Percentiles rank a stretch among this genome's conserved stretches.
Conservation (phyloP, 352 stramenopile species). For the Elongisporangium anandrum region DNA sequence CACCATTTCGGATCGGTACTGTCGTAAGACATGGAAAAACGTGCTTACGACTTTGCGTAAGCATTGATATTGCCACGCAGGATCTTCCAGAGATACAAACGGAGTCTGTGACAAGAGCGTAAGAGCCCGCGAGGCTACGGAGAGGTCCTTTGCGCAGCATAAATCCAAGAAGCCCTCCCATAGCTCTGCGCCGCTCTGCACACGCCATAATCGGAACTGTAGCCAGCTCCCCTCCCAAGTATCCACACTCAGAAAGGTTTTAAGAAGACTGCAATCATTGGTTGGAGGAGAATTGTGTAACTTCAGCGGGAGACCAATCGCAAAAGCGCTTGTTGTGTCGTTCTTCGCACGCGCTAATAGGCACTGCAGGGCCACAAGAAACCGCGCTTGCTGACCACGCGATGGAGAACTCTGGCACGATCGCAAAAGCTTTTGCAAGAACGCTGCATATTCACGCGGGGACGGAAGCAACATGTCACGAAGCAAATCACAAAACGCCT, state of each 20-base stretch:
- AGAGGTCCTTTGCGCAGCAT: background rate
- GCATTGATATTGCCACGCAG: conserved; percentile 69
- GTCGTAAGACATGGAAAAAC: conserved; percentile 54
- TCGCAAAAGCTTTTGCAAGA: conserved; percentile 32
- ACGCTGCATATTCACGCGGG: conserved; percentile 46
- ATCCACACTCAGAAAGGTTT: conserved; percentile 19
- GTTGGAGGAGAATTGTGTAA: conserved; percentile 8
- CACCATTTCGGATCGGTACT: conserved; percentile 43
- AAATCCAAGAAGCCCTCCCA: conserved; percentile 69
- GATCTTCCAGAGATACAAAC: conserved; percentile 68
- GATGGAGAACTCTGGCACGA: conserved; percentile 25
- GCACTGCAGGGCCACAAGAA: conserved; percentile 37
- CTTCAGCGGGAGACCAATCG: conserved; percentile 12
- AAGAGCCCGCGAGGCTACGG: conserved; percentile 24
- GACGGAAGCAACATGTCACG: conserved; percentile 29
- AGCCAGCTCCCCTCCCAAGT: conserved; percentile 31
- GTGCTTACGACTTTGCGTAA: conserved; percentile 46
- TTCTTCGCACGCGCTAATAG: conserved; percentile 12
- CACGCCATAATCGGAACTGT: conserved; percentile 46
- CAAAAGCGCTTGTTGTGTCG: background rate
- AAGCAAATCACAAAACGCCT: conserved; percentile 35
- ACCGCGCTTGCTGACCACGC: conserved; percentile 16
- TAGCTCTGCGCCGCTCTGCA: conserved; percentile 35
- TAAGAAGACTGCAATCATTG: conserved; percentile 14
- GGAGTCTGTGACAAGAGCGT: conserved; percentile 43